Base-by-base conservation (phyloP, 164 flowering plant species). In the Pachysandra terminalis region DNA sequence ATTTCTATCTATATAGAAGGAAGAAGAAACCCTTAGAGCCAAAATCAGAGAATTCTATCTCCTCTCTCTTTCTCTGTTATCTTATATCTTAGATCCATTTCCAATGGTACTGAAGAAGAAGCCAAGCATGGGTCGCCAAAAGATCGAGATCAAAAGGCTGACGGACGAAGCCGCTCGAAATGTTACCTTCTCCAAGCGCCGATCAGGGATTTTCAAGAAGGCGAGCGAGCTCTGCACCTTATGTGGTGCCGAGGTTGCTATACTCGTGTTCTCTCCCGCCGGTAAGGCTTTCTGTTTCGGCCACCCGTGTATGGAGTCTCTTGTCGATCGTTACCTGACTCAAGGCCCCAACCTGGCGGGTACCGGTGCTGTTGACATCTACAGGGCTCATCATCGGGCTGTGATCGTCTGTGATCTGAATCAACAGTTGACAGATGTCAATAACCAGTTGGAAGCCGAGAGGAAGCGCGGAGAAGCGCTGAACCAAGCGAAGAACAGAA, bases 181-280 rank as follows among this genome's bases (percentile, higher is more conserved):
- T 65, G 97, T 86, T 5, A 85, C 96, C 14, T 91, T 89, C 76
- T 91, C 95, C 0, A 91, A 91, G 54, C 83, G 95, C 4, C 81
- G 89, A 8, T 64, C 83, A 0, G 95, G 97, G 0, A 79, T 91
- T 1, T 87, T 91, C 79, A 91, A 89, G 78, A 89, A 89, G 65
- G 93, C 95, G 0, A 82, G 89, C 66, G 97, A 91, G 66, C 87
- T 89, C 8, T 84, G 82, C 81, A 85, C 85, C 0, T 86, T 91
- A 14, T 87, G 93, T 60, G 90, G 91, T 0, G 87, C 77, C 7
- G 85, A 89, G 15, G 73, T 80, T 17, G 87, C 80, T 3, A 79
- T 86, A 5, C 58, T 89, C 0, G 91, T 91, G 35, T 89, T 89
- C 75, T 91, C 97, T 3, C 95, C 97, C 0, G 87, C 79, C 0